Percentiles rank a stretch among this genome's conserved stretches.
Conservation (phyloP, 2,329 filamentous ascomycete genomes). For the Monosporascus sp. region DNA sequence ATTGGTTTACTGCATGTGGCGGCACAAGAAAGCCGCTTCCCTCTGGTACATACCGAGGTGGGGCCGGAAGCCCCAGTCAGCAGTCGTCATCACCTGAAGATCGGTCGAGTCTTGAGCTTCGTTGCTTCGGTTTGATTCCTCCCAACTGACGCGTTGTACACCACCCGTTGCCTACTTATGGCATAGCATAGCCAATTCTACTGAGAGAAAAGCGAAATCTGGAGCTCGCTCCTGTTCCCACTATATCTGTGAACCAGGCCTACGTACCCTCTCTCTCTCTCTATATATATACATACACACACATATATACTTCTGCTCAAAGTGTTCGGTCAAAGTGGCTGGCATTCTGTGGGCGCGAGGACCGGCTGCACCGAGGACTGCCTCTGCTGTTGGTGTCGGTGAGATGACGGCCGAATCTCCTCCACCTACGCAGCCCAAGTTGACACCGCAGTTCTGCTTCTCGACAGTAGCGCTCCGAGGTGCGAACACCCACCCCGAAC, state of each 20-base stretch:
- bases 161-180: no score
- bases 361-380: slow-evolving; percentile 33
- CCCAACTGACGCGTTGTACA: no score
- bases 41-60: not conserved
- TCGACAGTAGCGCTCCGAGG: slow-evolving; percentile 64
- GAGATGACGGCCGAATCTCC: slow-evolving; percentile 42
- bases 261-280: not conserved
- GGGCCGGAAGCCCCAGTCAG: not conserved
- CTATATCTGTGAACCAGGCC: no score
- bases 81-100: not conserved
- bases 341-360: slow-evolving; percentile 42
- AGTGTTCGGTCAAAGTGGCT: slow-evolving; percentile 38
- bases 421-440: slow-evolving; percentile 33
- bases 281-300: slow-evolving; percentile 1
- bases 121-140: no score
- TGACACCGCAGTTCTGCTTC: slow-evolving; percentile 76
- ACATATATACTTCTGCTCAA: slow-evolving; percentile 3
- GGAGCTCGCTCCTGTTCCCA: not conserved
- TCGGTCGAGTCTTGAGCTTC: not conserved
- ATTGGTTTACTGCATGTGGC: not conserved
- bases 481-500: slow-evolving; percentile 30
- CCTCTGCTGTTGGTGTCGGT: slow-evolving; percentile 23
- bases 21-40: no score
- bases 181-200: not conserved
- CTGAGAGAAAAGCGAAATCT: not conserved